Evolutionary conservation across 441 rosid genomes (phyloP).

Genomic region (Populus trichocarpa): DNA sequence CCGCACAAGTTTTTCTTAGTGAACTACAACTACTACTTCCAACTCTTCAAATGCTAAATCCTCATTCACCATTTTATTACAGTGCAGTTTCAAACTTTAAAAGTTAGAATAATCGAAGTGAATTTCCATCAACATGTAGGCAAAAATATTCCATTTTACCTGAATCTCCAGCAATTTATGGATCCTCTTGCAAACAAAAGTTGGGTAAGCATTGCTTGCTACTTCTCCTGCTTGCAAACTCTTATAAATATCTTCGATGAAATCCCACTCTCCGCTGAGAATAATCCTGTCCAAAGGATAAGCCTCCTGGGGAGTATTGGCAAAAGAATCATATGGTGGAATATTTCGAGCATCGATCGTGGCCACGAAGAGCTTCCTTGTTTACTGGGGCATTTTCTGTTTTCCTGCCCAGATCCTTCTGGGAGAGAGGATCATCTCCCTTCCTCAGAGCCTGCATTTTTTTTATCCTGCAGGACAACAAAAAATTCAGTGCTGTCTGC

Average conservation of each 20-base stretch:
- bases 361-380: constrained; percentile 48
- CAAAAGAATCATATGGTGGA: constrained; percentile 59
- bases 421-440: constrained; percentile 45
- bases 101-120: background rate
- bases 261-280: constrained; percentile 58
- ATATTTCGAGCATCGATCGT: constrained; percentile 42
- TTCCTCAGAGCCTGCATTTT: constrained; percentile 24
- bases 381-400: constrained; percentile 36
- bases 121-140: background rate
- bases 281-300: constrained; percentile 80
- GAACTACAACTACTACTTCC: too few species aligned
- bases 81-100: background rate
- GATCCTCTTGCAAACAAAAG: constrained; percentile 69
- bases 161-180: constrained; percentile 42
- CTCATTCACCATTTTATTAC: background rate
- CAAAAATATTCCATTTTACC: constrained; percentile 36
- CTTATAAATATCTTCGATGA: constrained; percentile 47
- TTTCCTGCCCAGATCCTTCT: constrained; percentile 30
- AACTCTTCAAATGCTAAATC: too few species aligned
- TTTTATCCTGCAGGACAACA: constrained; percentile 41
- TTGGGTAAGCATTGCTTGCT: constrained; percentile 43
- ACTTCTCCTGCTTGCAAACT: constrained; percentile 33
- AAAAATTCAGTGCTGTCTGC: background rate
- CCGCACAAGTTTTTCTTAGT: too few species aligned
- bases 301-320: constrained; percentile 51